Base-by-base conservation (phyloP, 495 filamentous ascomycete genomes). In the Talaromyces proteolyticus region DNA sequence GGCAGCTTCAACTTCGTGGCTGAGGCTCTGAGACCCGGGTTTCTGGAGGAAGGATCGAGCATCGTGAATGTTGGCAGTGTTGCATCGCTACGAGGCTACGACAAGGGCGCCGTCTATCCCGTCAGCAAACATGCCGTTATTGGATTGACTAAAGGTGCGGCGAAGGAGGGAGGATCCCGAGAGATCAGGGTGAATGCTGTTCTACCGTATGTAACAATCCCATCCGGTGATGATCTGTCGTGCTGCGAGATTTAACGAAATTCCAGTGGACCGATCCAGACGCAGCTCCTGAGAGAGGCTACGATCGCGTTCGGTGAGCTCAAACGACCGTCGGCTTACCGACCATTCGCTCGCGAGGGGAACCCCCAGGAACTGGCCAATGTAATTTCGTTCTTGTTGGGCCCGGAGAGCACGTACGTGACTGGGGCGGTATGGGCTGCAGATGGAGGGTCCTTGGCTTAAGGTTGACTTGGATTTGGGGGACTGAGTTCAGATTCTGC, bases 111-210 rank as follows among this genome's bases (percentile, higher is more conserved):
- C 20, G 16, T 61, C 34, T 61, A 53, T 41, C 26, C 44, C 39
- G 53, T 53, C 11, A 58, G 56, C 52, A 61, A 61, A 47, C 56
- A 57, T 29, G 58, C 52, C 12, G 58, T 53, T 20, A 53, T 56
- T 43, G 58, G 57, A 21, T 44, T 61, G 47, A 50, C 51, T 6
- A 61, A 56, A 45, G 44, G 41, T 26, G 56, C 56, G 24, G 52
- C 57, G 12, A 53, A 53, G 34, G 58, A 61, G 47, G 53, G 34
- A 39, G 56, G 56, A 22, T 39, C 14, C 7, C 41, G 42, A n/a
- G 12, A 29, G 5, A 38, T 44, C 19, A 44, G 49, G 26, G 49
- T 52, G 21, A 52, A 52, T 41, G 36, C 34, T 4, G 22, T 52
- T 22, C 26, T 52, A 14, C 49, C 53, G 53, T 58, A 51, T 29